phyloP scores from a whole-genome alignment of 140 eudicot genomes.

The Bidens hawaiensis region DNA sequence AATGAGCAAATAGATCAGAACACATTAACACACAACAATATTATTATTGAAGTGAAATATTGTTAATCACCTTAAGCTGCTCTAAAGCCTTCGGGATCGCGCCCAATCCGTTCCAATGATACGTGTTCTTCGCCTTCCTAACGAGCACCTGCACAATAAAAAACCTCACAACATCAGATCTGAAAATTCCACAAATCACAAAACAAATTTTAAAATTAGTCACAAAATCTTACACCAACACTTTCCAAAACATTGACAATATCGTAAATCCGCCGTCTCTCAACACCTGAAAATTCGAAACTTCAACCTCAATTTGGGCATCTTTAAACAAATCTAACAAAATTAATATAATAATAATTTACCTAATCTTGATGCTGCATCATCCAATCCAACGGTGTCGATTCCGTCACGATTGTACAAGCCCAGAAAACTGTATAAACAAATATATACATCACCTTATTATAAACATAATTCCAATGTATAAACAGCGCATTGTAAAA shows the following conservation, averaged over 20 bases:
- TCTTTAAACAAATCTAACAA: background rate
- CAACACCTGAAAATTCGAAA: slow-evolving; percentile 62
- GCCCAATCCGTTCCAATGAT: slow-evolving; percentile 76
- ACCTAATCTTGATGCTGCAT: slow-evolving; percentile 83
- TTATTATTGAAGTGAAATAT: background rate
- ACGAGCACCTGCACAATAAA: slow-evolving; percentile 50
- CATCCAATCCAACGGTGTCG: slow-evolving; percentile 89
- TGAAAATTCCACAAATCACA: too few relatives aligned
- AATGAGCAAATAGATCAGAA: background rate
- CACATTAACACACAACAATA: background rate
- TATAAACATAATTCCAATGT: too few relatives aligned
- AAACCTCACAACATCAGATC: slow-evolving; percentile 8
- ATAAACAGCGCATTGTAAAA: too few relatives aligned
- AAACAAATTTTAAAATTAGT: too few relatives aligned
- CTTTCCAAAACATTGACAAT: slow-evolving; percentile 94
- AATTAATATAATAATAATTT: background rate
- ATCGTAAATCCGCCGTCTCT: slow-evolving; percentile 91
- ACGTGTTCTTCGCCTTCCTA: slow-evolving; percentile 72
- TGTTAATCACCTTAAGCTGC: slow-evolving; percentile 45
- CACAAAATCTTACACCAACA: slow-evolving; percentile 68
- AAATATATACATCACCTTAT: too few relatives aligned
- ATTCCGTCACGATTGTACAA: slow-evolving; percentile 81
- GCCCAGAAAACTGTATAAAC: slow-evolving; percentile 85
- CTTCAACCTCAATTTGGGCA: too few relatives aligned
- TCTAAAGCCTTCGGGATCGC: slow-evolving; percentile 63